Evolutionary conservation across 2,329 filamentous ascomycete genomes (phyloP).

Genomic region (Fusarium cyanostomum): DNA sequence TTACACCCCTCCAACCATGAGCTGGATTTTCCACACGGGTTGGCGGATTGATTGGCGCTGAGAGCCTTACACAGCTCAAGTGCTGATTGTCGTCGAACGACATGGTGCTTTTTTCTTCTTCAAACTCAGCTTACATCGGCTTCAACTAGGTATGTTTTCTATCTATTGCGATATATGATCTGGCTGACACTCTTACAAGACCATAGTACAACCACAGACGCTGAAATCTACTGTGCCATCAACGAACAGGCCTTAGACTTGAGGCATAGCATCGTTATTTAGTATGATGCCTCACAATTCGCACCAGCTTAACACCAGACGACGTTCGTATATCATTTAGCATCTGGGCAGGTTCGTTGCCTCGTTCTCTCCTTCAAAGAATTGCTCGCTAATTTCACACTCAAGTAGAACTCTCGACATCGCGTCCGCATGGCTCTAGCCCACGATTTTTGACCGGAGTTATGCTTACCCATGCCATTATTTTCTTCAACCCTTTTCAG

Average conservation of each 20-base stretch:
- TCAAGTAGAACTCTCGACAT: neutral
- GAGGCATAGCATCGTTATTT: neutral
- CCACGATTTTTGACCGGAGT: neutral
- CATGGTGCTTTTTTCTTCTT: neutral
- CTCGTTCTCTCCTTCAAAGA: neutral
- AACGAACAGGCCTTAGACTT: neutral
- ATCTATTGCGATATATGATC: neutral
- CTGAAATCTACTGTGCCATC: neutral
- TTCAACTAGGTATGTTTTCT: neutral
- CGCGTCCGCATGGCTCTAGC: neutral
- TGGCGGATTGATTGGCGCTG: constrained; percentile 3
- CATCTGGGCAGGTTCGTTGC: neutral
- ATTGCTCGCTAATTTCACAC: neutral
- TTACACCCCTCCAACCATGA: constrained; percentile 34
- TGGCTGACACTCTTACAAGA: neutral
- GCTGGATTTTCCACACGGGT: constrained; percentile 36
- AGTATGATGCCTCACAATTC: neutral
- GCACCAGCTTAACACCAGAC: neutral
- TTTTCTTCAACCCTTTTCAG: constrained; percentile 5
- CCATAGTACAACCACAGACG: neutral
- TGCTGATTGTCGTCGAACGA: neutral
- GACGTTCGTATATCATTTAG: neutral
- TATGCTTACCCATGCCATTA: constrained; percentile 12
- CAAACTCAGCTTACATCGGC: no score
- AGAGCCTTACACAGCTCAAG: neutral